phyloP scores from a whole-genome alignment of 129 eudicot genomes.

The Smallanthus sonchifolius region DNA sequence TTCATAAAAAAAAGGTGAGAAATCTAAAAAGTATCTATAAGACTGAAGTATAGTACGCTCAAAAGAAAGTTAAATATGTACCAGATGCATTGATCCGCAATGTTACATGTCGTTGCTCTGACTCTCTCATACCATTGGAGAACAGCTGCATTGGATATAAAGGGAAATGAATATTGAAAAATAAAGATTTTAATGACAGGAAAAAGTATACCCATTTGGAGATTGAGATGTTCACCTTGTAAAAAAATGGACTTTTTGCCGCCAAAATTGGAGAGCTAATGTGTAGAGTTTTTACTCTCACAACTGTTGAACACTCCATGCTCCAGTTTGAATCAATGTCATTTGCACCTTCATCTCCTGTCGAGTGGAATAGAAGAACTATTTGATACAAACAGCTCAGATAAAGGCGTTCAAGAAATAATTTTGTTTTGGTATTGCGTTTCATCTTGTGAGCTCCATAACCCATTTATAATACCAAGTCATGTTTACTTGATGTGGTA shows the following conservation, averaged over 20 bases:
- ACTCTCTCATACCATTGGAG: conserved; percentile 89
- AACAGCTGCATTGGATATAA: conserved; percentile 47
- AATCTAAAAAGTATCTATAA: not conserved
- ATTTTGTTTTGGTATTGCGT: not conserved
- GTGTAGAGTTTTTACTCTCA: conserved; percentile 70
- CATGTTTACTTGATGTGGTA: conserved; percentile 1
- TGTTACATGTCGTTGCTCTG: conserved; percentile 82
- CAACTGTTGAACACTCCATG: conserved; percentile 57
- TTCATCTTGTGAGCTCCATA: conserved; percentile 8
- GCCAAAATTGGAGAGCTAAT: conserved; percentile 92
- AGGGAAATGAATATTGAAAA: not conserved
- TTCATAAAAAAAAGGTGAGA: conserved; percentile 15
- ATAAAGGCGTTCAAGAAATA: not conserved
- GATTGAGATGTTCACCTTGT: conserved; percentile 49
- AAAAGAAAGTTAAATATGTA: conserved; percentile 4
- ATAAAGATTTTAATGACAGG: not conserved
- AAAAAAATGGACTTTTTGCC: conserved; percentile 92
- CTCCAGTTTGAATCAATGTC: conserved; percentile 66
- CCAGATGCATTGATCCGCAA: conserved; percentile 76
- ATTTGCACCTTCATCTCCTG: conserved; percentile 76
- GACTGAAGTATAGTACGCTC: not conserved
- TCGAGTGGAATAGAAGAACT: conserved; percentile 5
- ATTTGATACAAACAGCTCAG: not conserved
- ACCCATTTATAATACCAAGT: not conserved
- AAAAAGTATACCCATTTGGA: not conserved